Percentiles rank a stretch among this genome's conserved stretches.
phyloP scores from a whole-genome alignment of 2,329 filamentous ascomycete species.

The Paecilomyces dactylethromorphus region DNA sequence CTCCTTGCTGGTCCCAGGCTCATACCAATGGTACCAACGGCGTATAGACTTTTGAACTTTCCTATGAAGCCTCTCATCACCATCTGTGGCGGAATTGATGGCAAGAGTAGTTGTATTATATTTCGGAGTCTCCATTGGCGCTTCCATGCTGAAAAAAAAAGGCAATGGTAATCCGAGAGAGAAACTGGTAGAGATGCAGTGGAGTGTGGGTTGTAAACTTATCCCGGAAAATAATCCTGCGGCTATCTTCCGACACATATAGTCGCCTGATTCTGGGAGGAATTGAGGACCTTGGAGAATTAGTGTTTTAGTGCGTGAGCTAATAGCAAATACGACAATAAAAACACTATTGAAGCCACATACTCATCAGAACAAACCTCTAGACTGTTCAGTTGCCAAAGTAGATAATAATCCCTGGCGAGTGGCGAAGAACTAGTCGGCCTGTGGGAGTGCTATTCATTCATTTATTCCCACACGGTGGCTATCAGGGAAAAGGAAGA shows the following conservation, averaged over 20 bases:
- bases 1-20: constrained; percentile 1
- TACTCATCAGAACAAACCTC: no score
- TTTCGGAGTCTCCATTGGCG: neutral
- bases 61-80: neutral
- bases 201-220: neutral
- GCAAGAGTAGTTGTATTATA: neutral
- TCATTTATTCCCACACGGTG: no score
- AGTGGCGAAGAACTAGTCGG: no score
- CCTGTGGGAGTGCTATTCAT: no score
- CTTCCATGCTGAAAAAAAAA: neutral
- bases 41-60: neutral
- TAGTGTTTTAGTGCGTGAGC: neutral
- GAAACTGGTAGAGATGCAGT: neutral
- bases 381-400: no score
- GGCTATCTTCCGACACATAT: neutral
- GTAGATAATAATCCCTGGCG: neutral
- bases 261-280: neutral
- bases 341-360: neutral
- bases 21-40: constrained; percentile 3
- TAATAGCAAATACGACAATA: neutral
- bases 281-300: neutral
- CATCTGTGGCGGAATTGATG: neutral
- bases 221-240: neutral
- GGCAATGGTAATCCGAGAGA: neutral
- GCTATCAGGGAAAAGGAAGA: neutral